A percentile compares a stretch with the other conserved stretches of the same genome.
phyloP scores from a whole-genome alignment of 176 grass and related monocot species.

The Zoysia japonica region DNA sequence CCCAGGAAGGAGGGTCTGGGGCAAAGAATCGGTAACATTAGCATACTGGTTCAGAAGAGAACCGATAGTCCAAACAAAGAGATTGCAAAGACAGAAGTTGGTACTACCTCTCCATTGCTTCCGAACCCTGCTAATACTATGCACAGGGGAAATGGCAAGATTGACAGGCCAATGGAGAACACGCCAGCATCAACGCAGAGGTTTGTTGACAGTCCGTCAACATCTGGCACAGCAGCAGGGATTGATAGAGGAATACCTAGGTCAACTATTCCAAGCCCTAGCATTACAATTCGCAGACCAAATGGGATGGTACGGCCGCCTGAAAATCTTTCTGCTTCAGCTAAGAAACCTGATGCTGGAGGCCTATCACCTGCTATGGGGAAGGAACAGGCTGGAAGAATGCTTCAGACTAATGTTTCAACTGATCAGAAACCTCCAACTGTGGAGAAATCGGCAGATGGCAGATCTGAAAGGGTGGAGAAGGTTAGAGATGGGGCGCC shows the following conservation, averaged over 20 bases:
- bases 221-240: constrained; percentile 32
- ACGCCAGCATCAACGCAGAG: constrained; percentile 38
- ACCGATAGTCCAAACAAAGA: constrained; percentile 47
- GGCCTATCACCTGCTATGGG: constrained; percentile 40
- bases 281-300: constrained; percentile 59
- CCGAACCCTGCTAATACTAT: constrained; percentile 34
- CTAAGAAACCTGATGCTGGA: constrained; percentile 38
- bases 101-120: constrained; percentile 35
- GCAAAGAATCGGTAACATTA: constrained; percentile 52
- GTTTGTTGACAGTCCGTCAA: constrained; percentile 38
- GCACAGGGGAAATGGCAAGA: constrained; percentile 60
- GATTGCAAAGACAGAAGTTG: constrained; percentile 43
- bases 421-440: constrained; percentile 36
- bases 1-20: constrained; percentile 52
- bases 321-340: constrained; percentile 47
- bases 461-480: constrained; percentile 55
- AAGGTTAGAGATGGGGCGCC: constrained; percentile 51
- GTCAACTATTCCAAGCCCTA: constrained; percentile 54
- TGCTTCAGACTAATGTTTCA: constrained; percentile 35
- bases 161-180: constrained; percentile 42
- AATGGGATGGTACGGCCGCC: constrained; percentile 49
- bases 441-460: constrained; percentile 60
- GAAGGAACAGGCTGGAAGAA: constrained; percentile 45
- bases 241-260: constrained; percentile 53
- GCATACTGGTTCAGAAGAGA: constrained; percentile 61